Conservation (phyloP, 495 filamentous ascomycete species). For the Terfezia claveryi region DNA sequence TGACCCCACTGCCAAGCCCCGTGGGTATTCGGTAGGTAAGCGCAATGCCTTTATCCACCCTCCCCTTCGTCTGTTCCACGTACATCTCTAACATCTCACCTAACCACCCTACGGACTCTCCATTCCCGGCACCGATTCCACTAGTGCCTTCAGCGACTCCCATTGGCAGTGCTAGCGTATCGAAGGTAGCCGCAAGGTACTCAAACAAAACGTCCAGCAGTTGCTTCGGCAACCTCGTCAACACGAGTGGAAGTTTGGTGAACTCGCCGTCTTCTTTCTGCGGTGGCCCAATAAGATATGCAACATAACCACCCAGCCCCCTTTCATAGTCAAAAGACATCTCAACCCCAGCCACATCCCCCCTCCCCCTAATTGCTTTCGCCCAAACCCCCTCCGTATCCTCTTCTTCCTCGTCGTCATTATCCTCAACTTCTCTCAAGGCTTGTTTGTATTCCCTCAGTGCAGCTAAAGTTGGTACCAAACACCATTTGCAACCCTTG, state of each 20-base stretch:
- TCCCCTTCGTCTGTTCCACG: not conserved
- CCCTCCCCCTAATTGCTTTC: constrained; percentile 22
- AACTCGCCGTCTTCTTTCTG: constrained; percentile 11
- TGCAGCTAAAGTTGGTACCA: constrained; percentile 14
- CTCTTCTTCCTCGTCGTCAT: constrained; percentile 12
- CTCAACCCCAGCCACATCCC: constrained; percentile 20
- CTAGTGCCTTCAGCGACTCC: constrained; percentile 16
- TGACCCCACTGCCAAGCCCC: not conserved
- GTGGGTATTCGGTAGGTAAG: constrained; percentile 1
- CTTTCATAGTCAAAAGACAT: not conserved
- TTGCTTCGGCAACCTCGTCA: constrained; percentile 29
- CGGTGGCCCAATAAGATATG: constrained; percentile 8
- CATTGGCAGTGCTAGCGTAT: constrained; percentile 25
- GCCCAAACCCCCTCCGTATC: constrained; percentile 29
- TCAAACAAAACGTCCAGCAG: constrained; percentile 29
- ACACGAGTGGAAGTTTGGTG: constrained; percentile 30
- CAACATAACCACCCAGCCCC: not conserved
- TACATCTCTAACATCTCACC: not conserved
- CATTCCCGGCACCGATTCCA: not conserved
- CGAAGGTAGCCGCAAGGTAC: constrained; percentile 32
- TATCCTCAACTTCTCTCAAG: constrained; percentile 4
- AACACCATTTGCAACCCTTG: constrained; percentile 26
- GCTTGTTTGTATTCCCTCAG: not conserved
- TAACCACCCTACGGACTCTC: constrained; percentile 4
- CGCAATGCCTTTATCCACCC: constrained; percentile 9